These are phyloP conservation scores for Rutstroemia sp. DNA, from an alignment of 2,329 filamentous ascomycete species.

Conservation along the genomic window DNA sequence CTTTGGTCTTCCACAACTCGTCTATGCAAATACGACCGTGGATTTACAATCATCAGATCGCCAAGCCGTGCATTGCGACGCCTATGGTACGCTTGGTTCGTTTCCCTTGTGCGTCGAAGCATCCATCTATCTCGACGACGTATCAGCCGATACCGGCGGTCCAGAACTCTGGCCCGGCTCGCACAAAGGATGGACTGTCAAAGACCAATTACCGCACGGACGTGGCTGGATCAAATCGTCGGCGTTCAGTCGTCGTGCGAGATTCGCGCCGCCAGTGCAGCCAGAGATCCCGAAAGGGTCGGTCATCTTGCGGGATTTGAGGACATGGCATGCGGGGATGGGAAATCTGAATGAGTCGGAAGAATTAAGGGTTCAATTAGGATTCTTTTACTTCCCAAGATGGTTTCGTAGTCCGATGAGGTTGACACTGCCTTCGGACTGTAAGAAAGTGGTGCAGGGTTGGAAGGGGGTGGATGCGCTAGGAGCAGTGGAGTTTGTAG, in stretches of 20 bases:
- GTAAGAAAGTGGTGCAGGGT: neutral
- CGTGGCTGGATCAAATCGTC: constrained; percentile 18
- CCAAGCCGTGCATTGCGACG: constrained; percentile 52
- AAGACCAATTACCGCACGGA: constrained; percentile 2
- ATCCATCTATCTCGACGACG: constrained; percentile 40
- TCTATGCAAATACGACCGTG: constrained; percentile 31
- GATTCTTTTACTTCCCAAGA: constrained; percentile 18
- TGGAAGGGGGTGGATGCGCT: constrained; percentile 1
- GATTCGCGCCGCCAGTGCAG: constrained; percentile 7
- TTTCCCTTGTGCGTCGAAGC: constrained; percentile 41
- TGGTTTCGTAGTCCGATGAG: constrained; percentile 10
- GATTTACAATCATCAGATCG: constrained; percentile 30
- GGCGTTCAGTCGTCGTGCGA: constrained; percentile 24
- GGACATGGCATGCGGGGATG: constrained; percentile 45
- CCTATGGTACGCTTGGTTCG: constrained; percentile 46
- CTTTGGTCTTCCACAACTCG: constrained; percentile 30
- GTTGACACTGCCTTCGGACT: neutral
- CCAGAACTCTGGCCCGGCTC: constrained; percentile 46
- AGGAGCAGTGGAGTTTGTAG: neutral
- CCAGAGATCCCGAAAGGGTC: constrained; percentile 8
- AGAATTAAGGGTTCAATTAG: constrained; percentile 46
- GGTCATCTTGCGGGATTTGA: constrained; percentile 11
- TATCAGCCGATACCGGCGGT: constrained; percentile 36
- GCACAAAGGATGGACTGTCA: constrained; percentile 25
- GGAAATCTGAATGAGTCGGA: constrained; percentile 39